A percentile compares a stretch with the other conserved stretches of the same genome.
phyloP scores from a whole-genome alignment of 2,329 filamentous ascomycete genomes.

The Aureobasidium vineae region DNA sequence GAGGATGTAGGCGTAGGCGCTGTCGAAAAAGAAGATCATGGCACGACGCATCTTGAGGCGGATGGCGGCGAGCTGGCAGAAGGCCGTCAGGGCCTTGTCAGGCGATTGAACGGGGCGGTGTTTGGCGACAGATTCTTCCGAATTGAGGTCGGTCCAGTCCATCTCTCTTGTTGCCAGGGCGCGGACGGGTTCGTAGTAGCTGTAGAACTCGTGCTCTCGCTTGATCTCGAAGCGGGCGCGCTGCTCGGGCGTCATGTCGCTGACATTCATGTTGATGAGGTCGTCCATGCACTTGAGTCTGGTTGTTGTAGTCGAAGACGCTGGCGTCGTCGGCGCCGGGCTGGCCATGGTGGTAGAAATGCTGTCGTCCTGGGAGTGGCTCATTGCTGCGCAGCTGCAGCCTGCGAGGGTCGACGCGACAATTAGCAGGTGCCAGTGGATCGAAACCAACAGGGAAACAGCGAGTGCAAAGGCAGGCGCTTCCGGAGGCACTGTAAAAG shows the following conservation, averaged over 20 bases:
- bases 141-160: constrained; percentile 27
- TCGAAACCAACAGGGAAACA: not conserved
- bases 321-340: not conserved
- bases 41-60: constrained; percentile 40
- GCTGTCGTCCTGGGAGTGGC: not conserved
- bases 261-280: constrained; percentile 2
- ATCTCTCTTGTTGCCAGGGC: constrained; percentile 26
- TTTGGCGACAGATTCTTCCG: constrained; percentile 24
- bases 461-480: not conserved
- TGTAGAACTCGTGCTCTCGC: constrained; percentile 31
- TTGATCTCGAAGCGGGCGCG: constrained; percentile 20
- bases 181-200: constrained; percentile 31
- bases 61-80: constrained; percentile 41
- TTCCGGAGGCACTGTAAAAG: not conserved
- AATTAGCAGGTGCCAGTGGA: not conserved
- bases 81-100: constrained; percentile 40
- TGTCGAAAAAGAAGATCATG: constrained; percentile 50
- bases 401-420: not conserved
- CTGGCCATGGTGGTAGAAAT: not conserved
- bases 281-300: not conserved
- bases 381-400: not conserved
- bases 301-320: not conserved
- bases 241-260: constrained; percentile 12
- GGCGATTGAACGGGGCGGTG: constrained; percentile 14
- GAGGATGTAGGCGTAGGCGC: constrained; percentile 50